Percentiles rank a stretch among this genome's conserved stretches.
These are phyloP conservation scores for Houttuynia cordata DNA, from an alignment of 164 flowering plant species.

Conservation along the genomic window DNA sequence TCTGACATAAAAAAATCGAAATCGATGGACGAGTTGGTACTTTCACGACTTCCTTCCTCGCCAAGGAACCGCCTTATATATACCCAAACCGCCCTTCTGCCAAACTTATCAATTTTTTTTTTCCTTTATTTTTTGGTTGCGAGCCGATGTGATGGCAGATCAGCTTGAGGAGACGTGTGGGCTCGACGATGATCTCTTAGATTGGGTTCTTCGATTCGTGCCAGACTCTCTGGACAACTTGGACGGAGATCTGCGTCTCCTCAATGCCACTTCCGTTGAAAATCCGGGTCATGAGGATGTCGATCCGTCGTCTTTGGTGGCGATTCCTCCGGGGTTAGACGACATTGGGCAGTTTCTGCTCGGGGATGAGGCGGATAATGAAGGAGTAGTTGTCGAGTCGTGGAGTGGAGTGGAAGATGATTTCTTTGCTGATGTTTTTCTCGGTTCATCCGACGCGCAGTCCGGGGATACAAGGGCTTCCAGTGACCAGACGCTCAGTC, in stretches of 20 bases:
- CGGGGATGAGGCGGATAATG: constrained; percentile 20
- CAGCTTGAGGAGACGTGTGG: no score
- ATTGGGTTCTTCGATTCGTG: neutral
- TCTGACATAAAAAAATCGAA: neutral
- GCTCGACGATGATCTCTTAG: neutral
- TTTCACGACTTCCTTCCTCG: no score
- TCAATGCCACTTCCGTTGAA: neutral
- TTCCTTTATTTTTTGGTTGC: no score
- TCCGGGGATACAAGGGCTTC: constrained; percentile 5
- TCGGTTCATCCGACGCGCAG: constrained; percentile 13
- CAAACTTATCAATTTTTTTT: neutral
- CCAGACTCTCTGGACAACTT: constrained; percentile 1
- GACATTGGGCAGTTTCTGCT: constrained; percentile 36
- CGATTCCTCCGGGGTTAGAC: constrained; percentile 17
- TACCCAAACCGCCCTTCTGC: neutral
- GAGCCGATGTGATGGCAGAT: neutral
- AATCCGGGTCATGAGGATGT: neutral
- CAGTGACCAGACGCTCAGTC: constrained; percentile 5
- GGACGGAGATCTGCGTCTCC: neutral
- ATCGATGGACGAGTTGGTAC: no score
- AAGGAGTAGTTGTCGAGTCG: neutral
- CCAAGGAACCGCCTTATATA: constrained; percentile 10
- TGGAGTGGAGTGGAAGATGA: constrained; percentile 6
- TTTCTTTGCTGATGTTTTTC: constrained; percentile 26
- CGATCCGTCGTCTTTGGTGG: constrained; percentile 6